Evolutionary conservation across 2,329 filamentous ascomycete species (phyloP).

Genomic region (Neophaeococcomyces aloes): DNA sequence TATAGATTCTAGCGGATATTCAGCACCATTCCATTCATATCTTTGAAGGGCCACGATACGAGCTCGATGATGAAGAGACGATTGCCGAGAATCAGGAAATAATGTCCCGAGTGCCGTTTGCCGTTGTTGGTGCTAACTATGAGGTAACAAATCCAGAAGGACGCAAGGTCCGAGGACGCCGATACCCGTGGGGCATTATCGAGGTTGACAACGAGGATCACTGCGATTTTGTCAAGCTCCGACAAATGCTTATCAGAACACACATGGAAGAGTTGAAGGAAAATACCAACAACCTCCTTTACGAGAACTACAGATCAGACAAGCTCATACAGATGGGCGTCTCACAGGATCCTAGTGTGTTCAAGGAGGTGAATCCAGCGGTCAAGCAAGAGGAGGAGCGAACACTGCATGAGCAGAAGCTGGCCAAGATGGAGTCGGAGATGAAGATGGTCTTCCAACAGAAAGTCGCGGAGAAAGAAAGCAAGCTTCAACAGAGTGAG

Average conservation of each 20-base stretch:
- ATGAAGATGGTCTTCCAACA: conserved; percentile 99
- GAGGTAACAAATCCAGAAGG: conserved; percentile 88
- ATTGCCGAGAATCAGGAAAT: conserved; percentile 99
- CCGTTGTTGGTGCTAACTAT: conserved; percentile 90
- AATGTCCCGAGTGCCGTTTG: conserved; percentile 99
- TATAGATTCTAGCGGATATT: conserved; percentile 89
- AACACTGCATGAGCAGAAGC: conserved; percentile 95
- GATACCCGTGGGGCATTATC: conserved; percentile 96
- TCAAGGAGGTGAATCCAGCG: conserved; percentile 99
- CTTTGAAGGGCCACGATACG: conserved; percentile 96
- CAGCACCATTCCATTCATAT: conserved; percentile 96
- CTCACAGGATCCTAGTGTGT: conserved; percentile 94
- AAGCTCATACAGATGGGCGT: conserved; percentile 99
- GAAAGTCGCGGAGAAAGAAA: conserved; percentile 98
- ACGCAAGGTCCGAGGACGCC: conserved; percentile 87
- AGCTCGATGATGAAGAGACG: conserved; percentile 97
- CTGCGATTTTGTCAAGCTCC: conserved; percentile 98
- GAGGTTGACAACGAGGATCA: conserved; percentile 99
- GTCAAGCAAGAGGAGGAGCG: conserved; percentile 99
- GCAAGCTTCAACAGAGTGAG: conserved; percentile 98
- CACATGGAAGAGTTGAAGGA: conserved; percentile 99
- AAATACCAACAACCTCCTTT: conserved; percentile 97
- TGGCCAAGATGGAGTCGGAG: conserved; percentile 99
- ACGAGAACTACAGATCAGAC: conserved; percentile 99
- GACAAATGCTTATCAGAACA: conserved; percentile 98